Evolutionary conservation across 176 grass and related monocot species (phyloP), one percentile per base, ranked within the genome.

Genomic region (Cocos nucifera): DNA sequence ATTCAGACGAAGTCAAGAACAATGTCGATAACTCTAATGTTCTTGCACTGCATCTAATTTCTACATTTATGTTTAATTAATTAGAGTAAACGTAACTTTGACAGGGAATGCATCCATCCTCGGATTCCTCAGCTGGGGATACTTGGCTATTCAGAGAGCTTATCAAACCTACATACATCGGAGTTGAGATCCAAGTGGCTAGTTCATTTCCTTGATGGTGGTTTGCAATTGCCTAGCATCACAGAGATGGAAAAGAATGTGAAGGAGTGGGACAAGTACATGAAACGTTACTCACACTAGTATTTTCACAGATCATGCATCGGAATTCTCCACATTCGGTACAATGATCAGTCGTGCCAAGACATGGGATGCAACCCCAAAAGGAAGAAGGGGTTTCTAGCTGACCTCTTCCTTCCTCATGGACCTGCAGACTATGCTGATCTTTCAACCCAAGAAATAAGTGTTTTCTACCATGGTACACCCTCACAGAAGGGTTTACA

Each of bases 21-120:
- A 21, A 21, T 21, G 21, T 21, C 21, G 21, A 21, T 21, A 21
- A 3, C 35, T 44, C 10, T 44, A 2, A 44, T 14, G 2, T 44
- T 44, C 26, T 44, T 44, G 12, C 21, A 44, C 0, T 14, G 35
- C 35, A 53, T 14, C 22, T 29, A 52, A 28, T 21, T 21, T 21
- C 21, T 21, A 21, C 21, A 21, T 21, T 21, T 21, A 0, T 21
- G 6, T 44, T 53, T 32, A 9, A 21, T 0, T 2, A 4, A 18
- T 56, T n/a, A 21, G 21, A 21, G 21, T 21, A 0, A 21, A 21
- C 21, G 1, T 21, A 70, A 60, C 24, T 63, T 51, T 30, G 51
- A 28, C 75, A 89, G 81, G 70, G 77, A 88, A 59, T 92, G 81
- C 56, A 88, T 97, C 24, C 81, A 97, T 71, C 81, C 93, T 15